Percentiles rank a stretch among this genome's conserved stretches.
These are phyloP conservation scores for Tuber umbilicatum DNA, from an alignment of 495 filamentous ascomycete species.

Conservation along the genomic window DNA sequence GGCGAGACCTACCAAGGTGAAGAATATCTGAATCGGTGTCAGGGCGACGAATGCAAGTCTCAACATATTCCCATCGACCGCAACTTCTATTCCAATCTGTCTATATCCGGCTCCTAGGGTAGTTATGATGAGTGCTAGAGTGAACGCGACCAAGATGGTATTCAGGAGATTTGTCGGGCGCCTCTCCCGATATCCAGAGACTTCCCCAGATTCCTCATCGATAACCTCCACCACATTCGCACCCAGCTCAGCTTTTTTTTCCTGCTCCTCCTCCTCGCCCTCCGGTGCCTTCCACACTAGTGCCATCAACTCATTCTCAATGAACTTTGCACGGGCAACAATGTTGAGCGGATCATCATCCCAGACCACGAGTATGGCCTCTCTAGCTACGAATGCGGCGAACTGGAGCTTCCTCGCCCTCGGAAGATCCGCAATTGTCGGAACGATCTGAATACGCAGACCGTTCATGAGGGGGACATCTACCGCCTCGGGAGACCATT, in stretches of 20 bases:
- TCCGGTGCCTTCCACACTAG: conserved; percentile 59
- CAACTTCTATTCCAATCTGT: conserved; percentile 59
- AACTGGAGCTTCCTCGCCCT: conserved; percentile 67
- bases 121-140: conserved; percentile 55
- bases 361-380: conserved; percentile 64
- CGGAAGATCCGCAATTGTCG: conserved; percentile 60
- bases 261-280: conserved; percentile 48
- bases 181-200: conserved; percentile 52
- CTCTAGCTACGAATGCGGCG: conserved; percentile 65
- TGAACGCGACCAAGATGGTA: conserved; percentile 58
- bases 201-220: conserved; percentile 64
- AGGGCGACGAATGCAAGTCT: conserved; percentile 58
- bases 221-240: conserved; percentile 49
- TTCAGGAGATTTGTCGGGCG: conserved; percentile 62
- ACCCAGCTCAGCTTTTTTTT: conserved; percentile 47
- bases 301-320: conserved; percentile 67
- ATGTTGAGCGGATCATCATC: conserved; percentile 68
- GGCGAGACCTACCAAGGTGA: conserved; percentile 52
- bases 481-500: conserved; percentile 62
- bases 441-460: conserved; percentile 64
- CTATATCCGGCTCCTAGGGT: conserved; percentile 62
- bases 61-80: conserved; percentile 55
- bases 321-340: conserved; percentile 57
- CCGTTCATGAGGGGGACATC: conserved; percentile 72
- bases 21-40: conserved; percentile 68